These are phyloP conservation scores for Amphibolis antarctica DNA, from an alignment of 106 monocot species.

Conservation along the genomic window DNA sequence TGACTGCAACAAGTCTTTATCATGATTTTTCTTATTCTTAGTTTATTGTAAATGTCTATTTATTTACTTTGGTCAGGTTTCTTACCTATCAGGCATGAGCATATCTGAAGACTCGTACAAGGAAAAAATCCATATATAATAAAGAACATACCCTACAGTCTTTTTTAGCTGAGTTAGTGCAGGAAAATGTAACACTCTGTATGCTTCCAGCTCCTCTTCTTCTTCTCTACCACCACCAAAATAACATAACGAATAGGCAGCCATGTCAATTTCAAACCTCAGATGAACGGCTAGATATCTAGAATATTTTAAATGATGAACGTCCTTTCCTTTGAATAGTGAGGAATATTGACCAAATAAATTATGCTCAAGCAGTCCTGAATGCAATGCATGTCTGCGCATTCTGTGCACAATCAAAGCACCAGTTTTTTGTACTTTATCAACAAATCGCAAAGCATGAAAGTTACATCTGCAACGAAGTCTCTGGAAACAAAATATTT, in stretches of 20 bases:
- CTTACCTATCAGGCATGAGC: too few relatives aligned
- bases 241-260: constrained; percentile 91
- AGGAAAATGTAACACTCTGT: constrained; percentile 78
- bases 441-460: constrained; percentile 77
- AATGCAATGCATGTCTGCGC: constrained; percentile 30
- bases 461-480: constrained; percentile 97
- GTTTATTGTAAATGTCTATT: too few relatives aligned
- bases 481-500: constrained; percentile 35
- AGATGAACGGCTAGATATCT: constrained; percentile 89
- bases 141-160: constrained; percentile 41
- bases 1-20: too few relatives aligned
- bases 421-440: constrained; percentile 79
- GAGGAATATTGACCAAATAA: constrained; percentile 47
- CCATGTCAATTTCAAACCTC: constrained; percentile 99
- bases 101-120: too few relatives aligned
- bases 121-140: neutral
- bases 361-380: constrained; percentile 45
- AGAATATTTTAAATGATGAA: constrained; percentile 11
- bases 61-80: too few relatives aligned
- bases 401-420: constrained; percentile 75
- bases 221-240: constrained; percentile 98
- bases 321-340: constrained; percentile 11
- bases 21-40: too few relatives aligned
- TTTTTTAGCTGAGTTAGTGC: constrained; percentile 55
- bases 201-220: constrained; percentile 80